A percentile compares a stretch with the other conserved stretches of the same genome.
phyloP scores from a whole-genome alignment of 208 protist genomes.

The Leishmania gerbilli region DNA sequence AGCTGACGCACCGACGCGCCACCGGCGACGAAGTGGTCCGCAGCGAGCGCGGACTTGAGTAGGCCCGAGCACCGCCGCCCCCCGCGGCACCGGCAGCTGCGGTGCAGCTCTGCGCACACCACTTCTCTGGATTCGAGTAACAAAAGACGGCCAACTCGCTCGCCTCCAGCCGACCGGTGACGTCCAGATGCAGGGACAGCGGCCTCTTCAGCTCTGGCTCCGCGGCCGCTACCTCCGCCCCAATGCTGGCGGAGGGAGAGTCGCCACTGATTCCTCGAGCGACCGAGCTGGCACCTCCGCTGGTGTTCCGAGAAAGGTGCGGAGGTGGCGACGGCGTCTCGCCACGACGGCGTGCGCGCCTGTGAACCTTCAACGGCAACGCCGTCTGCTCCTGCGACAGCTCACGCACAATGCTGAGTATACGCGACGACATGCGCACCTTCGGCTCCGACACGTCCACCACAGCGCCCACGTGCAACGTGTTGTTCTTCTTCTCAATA shows the following conservation, averaged over 20 bases:
- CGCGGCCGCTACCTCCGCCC: background rate
- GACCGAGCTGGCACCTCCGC: too few species aligned
- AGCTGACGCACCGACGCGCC: conserved; percentile 26
- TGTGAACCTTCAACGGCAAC: conserved; percentile 12
- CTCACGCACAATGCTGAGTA: conserved; percentile 69
- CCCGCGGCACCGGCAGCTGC: background rate
- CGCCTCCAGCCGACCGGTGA: conserved; percentile 52
- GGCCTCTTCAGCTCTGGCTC: background rate
- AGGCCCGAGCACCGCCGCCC: conserved; percentile 1
- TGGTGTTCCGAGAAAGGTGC: background rate
- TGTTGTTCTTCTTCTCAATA: conserved; percentile 36
- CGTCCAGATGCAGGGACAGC: conserved; percentile 39
- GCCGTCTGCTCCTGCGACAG: conserved; percentile 49
- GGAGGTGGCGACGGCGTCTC: background rate
- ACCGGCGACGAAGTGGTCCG: background rate
- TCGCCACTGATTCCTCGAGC: background rate
- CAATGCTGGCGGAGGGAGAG: background rate
- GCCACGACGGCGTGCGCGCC: background rate
- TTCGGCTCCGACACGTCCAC: conserved; percentile 73
- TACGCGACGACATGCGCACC: conserved; percentile 60
- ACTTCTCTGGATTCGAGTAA: conserved; percentile 27
- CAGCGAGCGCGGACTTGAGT: conserved; percentile 3
- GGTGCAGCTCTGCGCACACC: background rate
- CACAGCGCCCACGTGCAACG: conserved; percentile 43
- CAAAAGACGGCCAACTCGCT: conserved; percentile 50